A percentile compares a stretch with the other conserved stretches of the same genome.
These are phyloP conservation scores for Chenopodium berlandieri DNA, from an alignment of 148 eudicot genomes.

Conservation along the genomic window DNA sequence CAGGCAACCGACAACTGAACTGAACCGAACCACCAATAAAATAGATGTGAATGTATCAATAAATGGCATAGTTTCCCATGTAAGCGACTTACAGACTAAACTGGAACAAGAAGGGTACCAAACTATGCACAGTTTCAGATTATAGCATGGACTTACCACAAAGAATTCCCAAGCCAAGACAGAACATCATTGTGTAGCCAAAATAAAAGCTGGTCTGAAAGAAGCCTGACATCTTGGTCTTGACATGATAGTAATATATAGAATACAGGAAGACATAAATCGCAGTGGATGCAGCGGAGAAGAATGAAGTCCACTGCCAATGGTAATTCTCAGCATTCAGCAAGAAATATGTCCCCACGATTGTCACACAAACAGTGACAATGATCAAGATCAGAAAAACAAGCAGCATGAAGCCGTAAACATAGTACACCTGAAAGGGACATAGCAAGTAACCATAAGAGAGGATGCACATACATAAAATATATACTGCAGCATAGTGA, in stretches of 20 bases:
- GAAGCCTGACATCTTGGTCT: slow-evolving; percentile 97
- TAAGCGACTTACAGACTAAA: neutral
- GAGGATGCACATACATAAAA: neutral
- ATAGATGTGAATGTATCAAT: neutral
- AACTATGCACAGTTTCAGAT: too few species aligned
- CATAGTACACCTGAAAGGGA: slow-evolving; percentile 81
- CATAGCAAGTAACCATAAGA: slow-evolving; percentile 14
- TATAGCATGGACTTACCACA: slow-evolving; percentile 56
- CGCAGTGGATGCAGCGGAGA: slow-evolving; percentile 86
- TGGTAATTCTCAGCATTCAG: slow-evolving; percentile 97
- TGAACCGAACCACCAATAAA: neutral
- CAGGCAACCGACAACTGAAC: neutral
- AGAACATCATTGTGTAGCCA: slow-evolving; percentile 82
- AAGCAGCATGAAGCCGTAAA: slow-evolving; percentile 88
- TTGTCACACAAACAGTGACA: slow-evolving; percentile 93
- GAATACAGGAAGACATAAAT: slow-evolving; percentile 87
- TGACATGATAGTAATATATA: slow-evolving; percentile 77
- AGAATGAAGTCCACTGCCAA: slow-evolving; percentile 97
- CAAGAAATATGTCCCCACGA: slow-evolving; percentile 95
- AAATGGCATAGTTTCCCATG: neutral
- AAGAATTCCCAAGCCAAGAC: slow-evolving; percentile 79
- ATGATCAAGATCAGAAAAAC: slow-evolving; percentile 84
- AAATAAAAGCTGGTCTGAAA: slow-evolving; percentile 99
- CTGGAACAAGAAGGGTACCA: neutral
- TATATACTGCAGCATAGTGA: neutral